Conservation (phyloP, 106 monocot genomes). For the Allium fistulosum region DNA sequence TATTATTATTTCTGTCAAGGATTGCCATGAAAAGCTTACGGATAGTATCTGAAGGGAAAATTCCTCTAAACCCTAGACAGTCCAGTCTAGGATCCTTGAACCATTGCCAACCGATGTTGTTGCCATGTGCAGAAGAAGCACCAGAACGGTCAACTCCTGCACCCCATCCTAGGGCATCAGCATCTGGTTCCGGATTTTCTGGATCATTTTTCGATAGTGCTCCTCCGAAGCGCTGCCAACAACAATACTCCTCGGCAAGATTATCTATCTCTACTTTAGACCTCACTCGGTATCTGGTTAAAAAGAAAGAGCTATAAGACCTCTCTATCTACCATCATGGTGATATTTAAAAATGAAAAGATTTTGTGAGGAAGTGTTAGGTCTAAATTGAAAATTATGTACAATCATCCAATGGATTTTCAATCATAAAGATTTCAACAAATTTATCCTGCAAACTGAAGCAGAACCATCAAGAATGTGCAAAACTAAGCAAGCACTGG, state of each 20-base stretch:
- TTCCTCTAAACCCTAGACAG: constrained; percentile 82
- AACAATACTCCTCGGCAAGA: constrained; percentile 47
- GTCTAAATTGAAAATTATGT: no score
- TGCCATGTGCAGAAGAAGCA: constrained; percentile 52
- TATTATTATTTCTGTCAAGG: no score
- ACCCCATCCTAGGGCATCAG: constrained; percentile 73
- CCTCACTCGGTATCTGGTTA: constrained; percentile 66
- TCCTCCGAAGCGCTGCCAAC: constrained; percentile 92
- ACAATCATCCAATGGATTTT: no score
- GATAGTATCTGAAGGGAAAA: constrained; percentile 65
- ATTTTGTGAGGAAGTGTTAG: no score
- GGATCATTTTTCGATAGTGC: constrained; percentile 13
- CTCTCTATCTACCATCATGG: no score
- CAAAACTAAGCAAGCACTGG: no score
- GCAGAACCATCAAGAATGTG: no score
- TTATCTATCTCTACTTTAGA: constrained; percentile 94
- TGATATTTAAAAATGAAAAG: no score
- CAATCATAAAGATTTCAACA: no score
- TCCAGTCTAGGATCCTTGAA: constrained; percentile 74
- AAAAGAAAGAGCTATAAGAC: constrained; percentile 7
- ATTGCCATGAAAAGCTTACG: constrained; percentile 40
- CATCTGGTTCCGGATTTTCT: constrained; percentile 52
- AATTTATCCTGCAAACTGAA: no score
- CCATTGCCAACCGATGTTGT: constrained; percentile 71
- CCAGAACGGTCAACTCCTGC: constrained; percentile 37